Evolutionary conservation across 140 eudicot species (phyloP), one percentile per base, ranked within the genome.

Genomic region (Cichorium intybus): DNA sequence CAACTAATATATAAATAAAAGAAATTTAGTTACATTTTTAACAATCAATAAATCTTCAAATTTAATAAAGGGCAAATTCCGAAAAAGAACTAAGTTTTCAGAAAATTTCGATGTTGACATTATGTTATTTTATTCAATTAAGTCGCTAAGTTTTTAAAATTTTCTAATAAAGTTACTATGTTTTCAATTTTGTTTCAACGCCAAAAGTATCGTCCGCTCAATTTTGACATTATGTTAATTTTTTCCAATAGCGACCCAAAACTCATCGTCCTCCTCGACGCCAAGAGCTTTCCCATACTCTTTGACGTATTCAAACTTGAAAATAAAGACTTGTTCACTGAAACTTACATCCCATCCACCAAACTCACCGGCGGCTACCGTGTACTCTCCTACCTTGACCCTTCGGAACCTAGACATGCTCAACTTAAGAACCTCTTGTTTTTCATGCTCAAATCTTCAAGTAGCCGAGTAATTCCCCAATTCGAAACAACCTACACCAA

Each of bases 361-460:
- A 88, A 85, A 1, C 80, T 79, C 75, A 85, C 94, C 58, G 94
- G 94, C 75, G 94, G 94, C 47, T 73, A 85, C 73, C 81, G 94
- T 10, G 55, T 79, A 0, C 74, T 85, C 1, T 79, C 94, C 0
- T 85, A 78, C 34, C 85, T 85, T 4, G 94, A 85, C 61, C 94
- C 94, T 12, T 72, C 85, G 3, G 94, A 85, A 2, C 88, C 88
- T 4, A 80, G 17, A 46, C 94, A 85, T 27, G 88, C 52, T 4
- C 82, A 70, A 24, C 66, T 85, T 0, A 85, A 85, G 34, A 59
- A 63, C 1, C 26, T 85, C 14, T 20, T 85, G 15, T 81, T 85
- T 41, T 73, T 69, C 62, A 71, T 82, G 59, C 79, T 85, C 1
- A 64, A 67, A 27, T 43, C 75, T 1, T 51, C 84, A 4, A 76